Conservation (phyloP, 2,329 filamentous ascomycete species). For the Neofusicoccum umdonicola region DNA sequence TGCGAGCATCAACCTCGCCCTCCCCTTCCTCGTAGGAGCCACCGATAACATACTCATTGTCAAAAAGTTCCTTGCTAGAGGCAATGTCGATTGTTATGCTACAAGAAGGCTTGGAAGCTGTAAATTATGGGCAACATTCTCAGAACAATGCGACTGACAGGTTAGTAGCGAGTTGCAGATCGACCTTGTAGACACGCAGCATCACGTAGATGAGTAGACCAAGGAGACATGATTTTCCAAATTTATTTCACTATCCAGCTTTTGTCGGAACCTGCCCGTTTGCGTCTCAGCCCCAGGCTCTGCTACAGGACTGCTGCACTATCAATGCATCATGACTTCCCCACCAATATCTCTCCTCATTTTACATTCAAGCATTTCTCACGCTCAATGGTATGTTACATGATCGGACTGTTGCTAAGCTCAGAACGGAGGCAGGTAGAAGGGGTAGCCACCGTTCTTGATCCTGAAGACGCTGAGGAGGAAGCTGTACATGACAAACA, state of each 20-base stretch:
- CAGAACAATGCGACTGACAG: too few species aligned
- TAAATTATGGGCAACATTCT: too few species aligned
- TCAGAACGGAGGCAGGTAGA: constrained; percentile 86
- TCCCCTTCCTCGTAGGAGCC: too few species aligned
- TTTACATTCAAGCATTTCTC: not conserved
- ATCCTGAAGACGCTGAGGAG: constrained; percentile 88
- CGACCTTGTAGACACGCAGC: too few species aligned
- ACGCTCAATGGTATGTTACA: not conserved
- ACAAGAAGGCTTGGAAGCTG: too few species aligned
- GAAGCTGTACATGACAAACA: constrained; percentile 89
- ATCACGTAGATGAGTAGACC: too few species aligned
- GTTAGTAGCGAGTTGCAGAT: too few species aligned
- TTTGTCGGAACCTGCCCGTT: not conserved
- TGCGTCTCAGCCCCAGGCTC: not conserved
- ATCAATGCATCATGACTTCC: not conserved
- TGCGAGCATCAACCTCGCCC: too few species aligned
- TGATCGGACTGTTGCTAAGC: not conserved
- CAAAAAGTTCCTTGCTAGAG: too few species aligned
- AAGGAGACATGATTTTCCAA: not conserved
- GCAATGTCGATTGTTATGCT: too few species aligned
- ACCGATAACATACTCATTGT: too few species aligned
- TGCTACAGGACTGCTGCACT: not conserved
- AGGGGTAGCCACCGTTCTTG: constrained; percentile 95
- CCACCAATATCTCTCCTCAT: not conserved
- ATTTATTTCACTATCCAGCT: not conserved